Evolutionary conservation across 768 basidiomycete genomes (phyloP), one percentile per base, ranked within the genome.

Genomic region (Pluteus cervinus): DNA sequence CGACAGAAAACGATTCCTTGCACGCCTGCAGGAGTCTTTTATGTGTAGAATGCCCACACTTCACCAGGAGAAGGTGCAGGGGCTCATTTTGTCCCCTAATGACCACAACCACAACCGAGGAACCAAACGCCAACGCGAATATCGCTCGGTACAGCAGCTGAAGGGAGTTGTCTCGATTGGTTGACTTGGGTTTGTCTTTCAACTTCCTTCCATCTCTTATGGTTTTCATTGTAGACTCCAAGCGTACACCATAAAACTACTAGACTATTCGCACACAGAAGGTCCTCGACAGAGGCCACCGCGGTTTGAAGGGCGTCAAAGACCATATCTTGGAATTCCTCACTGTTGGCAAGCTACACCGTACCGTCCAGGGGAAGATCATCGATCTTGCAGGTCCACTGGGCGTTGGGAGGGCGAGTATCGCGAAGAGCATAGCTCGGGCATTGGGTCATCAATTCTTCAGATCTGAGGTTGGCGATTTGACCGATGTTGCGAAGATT

Each of bases 401-500:
- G 3, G 94, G 94, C 55, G 94, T 99, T 4, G 94, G 93, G 26
- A 98, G 97, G 68, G 97, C 93, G 3, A 83, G 79, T 37, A 94
- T 98, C 29, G 94, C 92, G 32, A 93, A 93, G 68, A 86, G 82
- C 2, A 94, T 99, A 34, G 83, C 94, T 0, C 75, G 91, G n/a
- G 93, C 94, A 2, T 66, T 99, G 16, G 79, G 84, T 17, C 65
- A 93, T 42, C 82, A 89, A 55, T 98, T 97, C 66, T 97, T 92
- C 76, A 75, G 92, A 33, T 94, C 98, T 63, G 90, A 86, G 7
- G 93, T 99, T 4, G 94, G 94, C 43, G 93, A 94, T 10, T 61
- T 99, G 54, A 90, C 89, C 30, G 94, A 98, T 57, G 92, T 98
- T 1, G 94, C 94, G 38, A 94, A 97, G 72, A 96, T 99, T 53